A percentile compares a stretch with the other conserved stretches of the same genome.
Evolutionary conservation across 306 rosid genomes (phyloP).

Genomic region (Hylodesmum podocarpum): DNA sequence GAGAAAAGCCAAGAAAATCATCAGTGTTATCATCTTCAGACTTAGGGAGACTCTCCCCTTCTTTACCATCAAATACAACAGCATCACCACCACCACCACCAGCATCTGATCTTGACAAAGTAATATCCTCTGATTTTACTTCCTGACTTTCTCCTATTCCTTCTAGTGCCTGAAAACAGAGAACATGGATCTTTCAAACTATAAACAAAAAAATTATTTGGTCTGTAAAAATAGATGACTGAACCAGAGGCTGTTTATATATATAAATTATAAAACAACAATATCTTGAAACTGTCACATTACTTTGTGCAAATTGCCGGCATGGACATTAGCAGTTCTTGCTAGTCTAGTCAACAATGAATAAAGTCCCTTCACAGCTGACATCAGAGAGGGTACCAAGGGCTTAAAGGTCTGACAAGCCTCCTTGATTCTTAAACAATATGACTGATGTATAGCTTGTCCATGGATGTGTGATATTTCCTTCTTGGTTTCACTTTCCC

Average conservation of each 20-base stretch:
- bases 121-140: constrained; percentile 68
- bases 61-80: constrained; percentile 63
- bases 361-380: constrained; percentile 82
- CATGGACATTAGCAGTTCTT: constrained; percentile 90
- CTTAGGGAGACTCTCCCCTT: constrained; percentile 54
- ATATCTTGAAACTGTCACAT: constrained; percentile 28
- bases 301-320: constrained; percentile 97
- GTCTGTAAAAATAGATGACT: neutral
- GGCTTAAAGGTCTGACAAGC: constrained; percentile 77
- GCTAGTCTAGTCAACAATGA: constrained; percentile 85
- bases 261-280: neutral
- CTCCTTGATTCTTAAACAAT: constrained; percentile 74
- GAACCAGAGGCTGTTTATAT: neutral
- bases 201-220: neutral
- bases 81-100: constrained; percentile 56
- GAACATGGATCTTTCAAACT: constrained; percentile 16
- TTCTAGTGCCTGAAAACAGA: constrained; percentile 84
- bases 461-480: constrained; percentile 92
- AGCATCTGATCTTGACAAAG: constrained; percentile 62
- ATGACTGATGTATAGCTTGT: constrained; percentile 95
- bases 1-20: constrained; percentile 52
- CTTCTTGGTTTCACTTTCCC: constrained; percentile 75
- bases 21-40: constrained; percentile 55
- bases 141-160: constrained; percentile 96
- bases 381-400: constrained; percentile 69